Conservation (phyloP, 1,139 yeast species). For the Groenewaldozyma sp. region DNA sequence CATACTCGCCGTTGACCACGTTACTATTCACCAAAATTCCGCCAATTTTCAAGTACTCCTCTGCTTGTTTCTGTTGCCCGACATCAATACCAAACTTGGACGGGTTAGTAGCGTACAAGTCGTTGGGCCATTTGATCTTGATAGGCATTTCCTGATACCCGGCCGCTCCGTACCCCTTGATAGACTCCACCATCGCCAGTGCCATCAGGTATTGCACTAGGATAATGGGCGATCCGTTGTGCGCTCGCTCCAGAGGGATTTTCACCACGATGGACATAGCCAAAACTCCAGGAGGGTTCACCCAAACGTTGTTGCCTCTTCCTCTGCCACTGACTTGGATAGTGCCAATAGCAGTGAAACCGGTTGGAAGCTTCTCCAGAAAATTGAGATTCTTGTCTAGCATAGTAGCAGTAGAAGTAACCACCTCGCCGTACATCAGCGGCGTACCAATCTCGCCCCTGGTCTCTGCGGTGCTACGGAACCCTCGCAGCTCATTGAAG, state of each 20-base stretch:
- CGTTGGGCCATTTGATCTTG: conserved; percentile 95
- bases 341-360: conserved; percentile 64
- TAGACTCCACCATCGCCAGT: conserved; percentile 74
- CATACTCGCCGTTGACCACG: conserved; percentile 45
- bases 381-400: conserved; percentile 62
- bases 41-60: conserved; percentile 60
- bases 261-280: conserved; percentile 69
- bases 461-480: conserved; percentile 19
- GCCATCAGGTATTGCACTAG: conserved; percentile 82
- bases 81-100: conserved; percentile 11
- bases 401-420: conserved; percentile 77
- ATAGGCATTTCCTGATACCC: conserved; percentile 73
- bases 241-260: conserved; percentile 35
- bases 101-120: conserved; percentile 68
- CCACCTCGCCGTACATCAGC: conserved; percentile 75
- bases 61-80: conserved; percentile 26
- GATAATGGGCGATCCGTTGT: conserved; percentile 42
- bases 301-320: conserved; percentile 92
- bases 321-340: conserved; percentile 90
- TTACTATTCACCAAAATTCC: conserved; percentile 83
- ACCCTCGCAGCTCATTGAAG: conserved; percentile 37
- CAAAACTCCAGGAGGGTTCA: conserved; percentile 85
- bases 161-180: conserved; percentile 46
- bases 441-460: conserved; percentile 46
- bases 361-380: conserved; percentile 55